Evolutionary conservation across 1,284 basidiomycete genomes (phyloP), one percentile per base, ranked within the genome.

Genomic region (Sporisorium scitamineum): DNA sequence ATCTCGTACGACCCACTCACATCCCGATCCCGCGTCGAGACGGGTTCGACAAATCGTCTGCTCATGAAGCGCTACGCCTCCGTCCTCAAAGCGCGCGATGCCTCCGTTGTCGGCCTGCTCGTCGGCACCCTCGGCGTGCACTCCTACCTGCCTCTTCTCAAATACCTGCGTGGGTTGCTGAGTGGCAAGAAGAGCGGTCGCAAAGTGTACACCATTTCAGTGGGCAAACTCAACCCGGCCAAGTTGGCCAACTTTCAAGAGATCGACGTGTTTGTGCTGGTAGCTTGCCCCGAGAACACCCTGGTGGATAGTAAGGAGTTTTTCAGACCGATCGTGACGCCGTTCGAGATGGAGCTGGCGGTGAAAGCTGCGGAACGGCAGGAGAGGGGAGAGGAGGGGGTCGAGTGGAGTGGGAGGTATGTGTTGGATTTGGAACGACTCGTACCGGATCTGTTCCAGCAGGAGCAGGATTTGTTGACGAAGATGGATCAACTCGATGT

Each of bases 241-340:
- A 99, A 99, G 83, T 88, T 99, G 34, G 96, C 92, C 13, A 99
- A 99, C 85, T 98, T 98, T 85, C 90, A 94, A 80, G 95, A 98
- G 85, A 92, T 99, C 55, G 96, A 98, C 83, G 95, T 94, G 81
- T 99, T 95, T 81, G 92, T 99, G 6, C 89, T 98, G 63, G 92
- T 97, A 1, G 95, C 95, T 0, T 99, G 96, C 86, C 92, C 92
- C 0, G 96, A 99, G 85, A 96, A 96, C 79, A 94, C 93, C 54
- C 85, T 98, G 41, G 90, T 97, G 18, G 94, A 97, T 54, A 89
- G 92, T 0, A 78, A 76, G 91, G 95, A 97, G 26, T 99, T 95
- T 84, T 88, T 92, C 61, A 88, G 90, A 22, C 95, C 96, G 0
- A 96, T 99, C 57, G 89, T 99, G 26, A 98, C 96, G 1, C 97